phyloP scores from a whole-genome alignment of 2,329 filamentous ascomycete species.

The Penicillium freii region DNA sequence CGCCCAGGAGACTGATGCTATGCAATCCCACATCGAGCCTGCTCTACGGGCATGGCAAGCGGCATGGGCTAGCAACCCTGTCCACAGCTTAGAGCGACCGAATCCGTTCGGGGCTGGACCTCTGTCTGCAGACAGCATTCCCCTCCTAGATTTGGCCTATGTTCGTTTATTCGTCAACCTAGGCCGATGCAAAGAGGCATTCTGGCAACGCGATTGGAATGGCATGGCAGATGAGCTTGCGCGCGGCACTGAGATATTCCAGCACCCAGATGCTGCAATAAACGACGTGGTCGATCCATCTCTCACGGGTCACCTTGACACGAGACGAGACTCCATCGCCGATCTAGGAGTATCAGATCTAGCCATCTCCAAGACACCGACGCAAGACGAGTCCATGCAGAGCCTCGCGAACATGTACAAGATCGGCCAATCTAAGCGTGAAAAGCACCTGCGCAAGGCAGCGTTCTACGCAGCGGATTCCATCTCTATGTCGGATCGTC shows the following conservation, averaged over 20 bases:
- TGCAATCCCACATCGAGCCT: conserved; percentile 93
- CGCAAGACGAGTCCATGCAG: conserved; percentile 35
- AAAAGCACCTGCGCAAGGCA: conserved; percentile 87
- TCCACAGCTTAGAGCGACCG: conserved; percentile 78
- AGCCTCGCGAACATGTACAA: conserved; percentile 34
- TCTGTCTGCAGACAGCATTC: conserved; percentile 85
- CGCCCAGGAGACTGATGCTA: conserved; percentile 85
- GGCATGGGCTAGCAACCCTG: conserved; percentile 83
- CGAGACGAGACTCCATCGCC: conserved; percentile 36
- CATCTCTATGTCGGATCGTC: conserved; percentile 79
- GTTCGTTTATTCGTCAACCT: conserved; percentile 90
- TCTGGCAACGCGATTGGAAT: conserved; percentile 92
- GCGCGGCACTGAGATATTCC: conserved; percentile 70
- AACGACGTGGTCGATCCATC: conserved; percentile 33
- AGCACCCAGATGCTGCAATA: conserved; percentile 59
- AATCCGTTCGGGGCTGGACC: conserved; percentile 80
- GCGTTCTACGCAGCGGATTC: conserved; percentile 94
- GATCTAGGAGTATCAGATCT: conserved; percentile 39
- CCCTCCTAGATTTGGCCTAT: conserved; percentile 86
- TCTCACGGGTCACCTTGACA: conserved; percentile 23
- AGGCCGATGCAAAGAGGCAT: conserved; percentile 85
- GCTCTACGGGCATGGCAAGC: conserved; percentile 91
- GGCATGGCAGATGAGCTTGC: conserved; percentile 85
- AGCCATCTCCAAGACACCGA: conserved; percentile 37
- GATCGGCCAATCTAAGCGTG: conserved; percentile 61